A percentile compares a stretch with the other conserved stretches of the same genome.
Conservation (phyloP, 2,329 filamentous ascomycete genomes). For the Cytospora leucostoma region DNA sequence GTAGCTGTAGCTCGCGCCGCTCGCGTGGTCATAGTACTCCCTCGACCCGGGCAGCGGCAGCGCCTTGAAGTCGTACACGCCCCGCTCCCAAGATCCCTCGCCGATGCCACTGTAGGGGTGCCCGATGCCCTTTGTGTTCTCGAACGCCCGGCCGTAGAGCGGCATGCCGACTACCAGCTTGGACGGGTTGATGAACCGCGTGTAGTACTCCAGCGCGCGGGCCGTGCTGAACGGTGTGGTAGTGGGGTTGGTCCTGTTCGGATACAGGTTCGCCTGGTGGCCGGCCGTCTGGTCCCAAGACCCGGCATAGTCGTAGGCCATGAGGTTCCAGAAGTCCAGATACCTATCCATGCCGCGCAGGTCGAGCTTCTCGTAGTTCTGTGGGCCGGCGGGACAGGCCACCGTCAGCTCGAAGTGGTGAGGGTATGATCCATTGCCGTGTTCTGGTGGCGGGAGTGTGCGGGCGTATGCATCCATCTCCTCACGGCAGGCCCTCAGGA, state of each 20-base stretch:
- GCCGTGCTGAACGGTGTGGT: conserved; percentile 77
- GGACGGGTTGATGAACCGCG: conserved; percentile 61
- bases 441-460: conserved; percentile 35
- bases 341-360: conserved; percentile 64
- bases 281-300: conserved; percentile 73
- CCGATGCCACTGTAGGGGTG: conserved; percentile 70
- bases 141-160: conserved; percentile 84
- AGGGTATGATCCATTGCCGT: conserved; percentile 29
- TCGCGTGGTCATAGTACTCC: conserved; percentile 64
- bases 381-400: conserved; percentile 62
- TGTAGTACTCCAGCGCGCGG: conserved; percentile 71
- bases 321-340: conserved; percentile 77
- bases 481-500: conserved; percentile 57
- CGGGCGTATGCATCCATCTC: conserved; percentile 60
- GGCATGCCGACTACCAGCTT: conserved; percentile 93
- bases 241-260: conserved; percentile 55
- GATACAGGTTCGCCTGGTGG: conserved; percentile 80
- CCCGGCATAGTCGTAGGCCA: conserved; percentile 88
- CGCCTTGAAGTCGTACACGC: conserved; percentile 86
- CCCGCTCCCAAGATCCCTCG: conserved; percentile 79
- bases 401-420: conserved; percentile 66
- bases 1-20: conserved; percentile 77
- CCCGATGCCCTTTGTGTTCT: conserved; percentile 75
- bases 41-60: conserved; percentile 69
- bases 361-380: conserved; percentile 64